A percentile compares a stretch with the other conserved stretches of the same genome.
Conservation (phyloP, 1,284 basidiomycete genomes). For the Fomitopsis betulina region DNA sequence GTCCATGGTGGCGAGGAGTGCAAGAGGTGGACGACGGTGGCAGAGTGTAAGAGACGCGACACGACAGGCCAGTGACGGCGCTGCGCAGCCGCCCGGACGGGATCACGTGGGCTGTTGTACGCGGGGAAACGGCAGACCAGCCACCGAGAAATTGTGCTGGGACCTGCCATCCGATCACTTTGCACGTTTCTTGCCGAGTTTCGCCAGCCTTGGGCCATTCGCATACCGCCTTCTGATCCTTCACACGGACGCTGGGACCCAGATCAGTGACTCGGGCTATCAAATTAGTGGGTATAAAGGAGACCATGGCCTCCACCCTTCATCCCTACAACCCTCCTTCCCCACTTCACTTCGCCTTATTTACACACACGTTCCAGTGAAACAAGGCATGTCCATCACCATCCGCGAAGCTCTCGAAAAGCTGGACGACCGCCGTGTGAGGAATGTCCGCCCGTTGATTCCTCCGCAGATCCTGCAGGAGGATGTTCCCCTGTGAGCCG, state of each 20-base stretch:
- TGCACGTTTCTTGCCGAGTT: not conserved
- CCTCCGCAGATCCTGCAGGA: constrained; percentile 92
- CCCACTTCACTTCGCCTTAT: constrained; percentile 1
- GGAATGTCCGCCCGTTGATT: constrained; percentile 81
- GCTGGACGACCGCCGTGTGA: constrained; percentile 86
- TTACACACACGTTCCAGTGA: constrained; percentile 29
- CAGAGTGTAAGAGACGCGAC: not conserved
- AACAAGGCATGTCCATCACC: constrained; percentile 45
- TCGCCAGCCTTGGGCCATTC: constrained; percentile 1
- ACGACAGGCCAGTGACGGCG: not conserved
- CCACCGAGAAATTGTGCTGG: constrained; percentile 2
- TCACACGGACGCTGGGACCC: too few species aligned
- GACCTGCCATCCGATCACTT: not conserved
- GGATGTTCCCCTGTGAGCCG: constrained; percentile 68
- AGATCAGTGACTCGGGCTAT: too few species aligned
- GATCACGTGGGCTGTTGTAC: not conserved
- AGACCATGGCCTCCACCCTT: constrained; percentile 3
- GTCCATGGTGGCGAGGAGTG: constrained; percentile 56
- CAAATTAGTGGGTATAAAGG: constrained; percentile 18
- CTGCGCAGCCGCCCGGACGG: not conserved
- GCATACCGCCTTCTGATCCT: constrained; percentile 6
- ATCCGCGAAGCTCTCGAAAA: constrained; percentile 75
- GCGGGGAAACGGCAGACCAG: not conserved
- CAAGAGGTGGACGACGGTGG: not conserved
- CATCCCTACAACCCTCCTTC: not conserved